These are phyloP conservation scores for Neurospora sp. DNA, from an alignment of 495 filamentous ascomycete genomes.

Conservation along the genomic window DNA sequence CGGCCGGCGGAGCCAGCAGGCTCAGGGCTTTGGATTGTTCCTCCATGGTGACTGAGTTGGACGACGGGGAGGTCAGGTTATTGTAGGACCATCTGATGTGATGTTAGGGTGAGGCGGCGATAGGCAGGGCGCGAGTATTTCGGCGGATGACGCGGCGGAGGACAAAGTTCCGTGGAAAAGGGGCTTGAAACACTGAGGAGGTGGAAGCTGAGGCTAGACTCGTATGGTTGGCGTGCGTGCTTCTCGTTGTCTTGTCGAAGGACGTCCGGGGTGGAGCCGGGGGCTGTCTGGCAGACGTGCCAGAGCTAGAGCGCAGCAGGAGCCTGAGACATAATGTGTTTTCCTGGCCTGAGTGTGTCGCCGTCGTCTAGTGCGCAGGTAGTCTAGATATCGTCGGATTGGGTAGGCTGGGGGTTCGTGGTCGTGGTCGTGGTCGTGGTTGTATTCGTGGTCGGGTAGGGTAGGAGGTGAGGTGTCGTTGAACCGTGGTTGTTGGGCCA, in stretches of 20 bases:
- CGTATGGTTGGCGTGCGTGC: neutral
- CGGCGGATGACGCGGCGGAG: neutral
- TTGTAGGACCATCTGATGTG: neutral
- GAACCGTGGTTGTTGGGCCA: neutral
- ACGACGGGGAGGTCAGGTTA: neutral
- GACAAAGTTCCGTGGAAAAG: neutral
- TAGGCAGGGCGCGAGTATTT: neutral
- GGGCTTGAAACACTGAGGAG: neutral
- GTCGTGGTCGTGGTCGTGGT: neutral
- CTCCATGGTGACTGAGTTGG: conserved; percentile 31
- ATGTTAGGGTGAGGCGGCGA: neutral
- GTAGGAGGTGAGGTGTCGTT: neutral
- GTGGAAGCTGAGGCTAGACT: neutral
- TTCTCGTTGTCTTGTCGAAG: neutral
- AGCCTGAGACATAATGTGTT: conserved; percentile 40
- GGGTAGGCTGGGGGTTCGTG: neutral
- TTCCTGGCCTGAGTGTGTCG: neutral
- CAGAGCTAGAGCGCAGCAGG: conserved; percentile 38
- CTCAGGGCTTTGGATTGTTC: conserved; percentile 22
- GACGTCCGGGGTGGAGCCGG: neutral
- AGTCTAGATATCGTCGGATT: neutral
- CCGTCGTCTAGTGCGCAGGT: neutral
- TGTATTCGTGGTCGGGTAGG: neutral
- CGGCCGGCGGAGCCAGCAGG: conserved; percentile 36
- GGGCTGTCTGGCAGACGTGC: conserved; percentile 32